Conservation (phyloP, 768 basidiomycete genomes). For the Sistotremastrum niveocremeum region DNA sequence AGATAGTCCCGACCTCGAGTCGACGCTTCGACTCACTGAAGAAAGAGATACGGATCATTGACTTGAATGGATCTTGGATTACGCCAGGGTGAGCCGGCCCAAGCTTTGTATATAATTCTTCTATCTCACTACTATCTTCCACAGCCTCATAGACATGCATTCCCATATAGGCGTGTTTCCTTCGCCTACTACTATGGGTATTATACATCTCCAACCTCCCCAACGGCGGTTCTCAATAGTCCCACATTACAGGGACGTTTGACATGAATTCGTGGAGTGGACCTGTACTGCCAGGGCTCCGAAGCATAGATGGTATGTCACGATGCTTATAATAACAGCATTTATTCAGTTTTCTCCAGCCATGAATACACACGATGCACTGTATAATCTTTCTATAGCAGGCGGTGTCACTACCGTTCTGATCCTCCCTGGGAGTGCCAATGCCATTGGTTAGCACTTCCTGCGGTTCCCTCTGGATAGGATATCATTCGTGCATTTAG, state of each 20-base stretch:
- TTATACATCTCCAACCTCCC: no score
- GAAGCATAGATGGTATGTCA: constrained; percentile 54
- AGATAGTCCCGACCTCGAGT: constrained; percentile 37
- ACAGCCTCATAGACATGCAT: constrained; percentile 47
- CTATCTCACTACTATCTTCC: constrained; percentile 27
- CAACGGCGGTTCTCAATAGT: no score
- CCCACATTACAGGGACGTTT: constrained; percentile 23
- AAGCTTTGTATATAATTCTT: no score
- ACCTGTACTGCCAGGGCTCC: constrained; percentile 62
- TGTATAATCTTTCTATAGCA: constrained; percentile 59
- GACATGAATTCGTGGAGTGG: constrained; percentile 58
- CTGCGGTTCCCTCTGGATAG: neutral
- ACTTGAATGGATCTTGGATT: constrained; percentile 21
- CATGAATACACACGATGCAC: constrained; percentile 75
- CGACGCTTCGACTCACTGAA: constrained; percentile 15
- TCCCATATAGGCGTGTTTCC: constrained; percentile 49
- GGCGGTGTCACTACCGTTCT: constrained; percentile 84
- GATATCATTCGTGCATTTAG: constrained; percentile 21
- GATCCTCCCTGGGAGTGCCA: constrained; percentile 63
- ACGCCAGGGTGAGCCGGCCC: no score
- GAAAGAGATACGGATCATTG: constrained; percentile 11
- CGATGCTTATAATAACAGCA: no score
- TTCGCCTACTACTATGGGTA: constrained; percentile 30
- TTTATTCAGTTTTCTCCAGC: constrained; percentile 14
- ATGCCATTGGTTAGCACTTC: constrained; percentile 47